A percentile compares a stretch with the other conserved stretches of the same genome.
Conservation (phyloP, 805 yeast species). For the Saccharomycopsis guyanensis region DNA sequence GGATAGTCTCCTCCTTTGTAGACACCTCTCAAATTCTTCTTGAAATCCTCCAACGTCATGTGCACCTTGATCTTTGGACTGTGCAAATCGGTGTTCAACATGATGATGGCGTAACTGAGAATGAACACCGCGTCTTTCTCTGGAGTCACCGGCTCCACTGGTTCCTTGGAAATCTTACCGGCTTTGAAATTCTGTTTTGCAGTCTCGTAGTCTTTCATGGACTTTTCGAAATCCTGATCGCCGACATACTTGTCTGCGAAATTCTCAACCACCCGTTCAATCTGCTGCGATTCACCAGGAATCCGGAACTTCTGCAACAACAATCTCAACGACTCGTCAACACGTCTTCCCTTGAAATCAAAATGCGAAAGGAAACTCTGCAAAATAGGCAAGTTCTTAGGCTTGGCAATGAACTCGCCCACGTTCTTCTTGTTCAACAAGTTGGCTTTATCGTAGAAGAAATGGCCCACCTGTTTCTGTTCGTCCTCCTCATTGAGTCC, state of each 20-base stretch:
- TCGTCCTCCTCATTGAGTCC: conserved; percentile 2
- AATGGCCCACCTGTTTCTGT: conserved; percentile 55
- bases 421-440: conserved; percentile 79
- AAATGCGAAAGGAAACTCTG: conserved; percentile 58
- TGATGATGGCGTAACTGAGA: conserved; percentile 81
- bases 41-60: conserved; percentile 82
- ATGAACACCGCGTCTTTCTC: conserved; percentile 84
- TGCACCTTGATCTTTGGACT: conserved; percentile 88
- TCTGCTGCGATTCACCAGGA: conserved; percentile 97
- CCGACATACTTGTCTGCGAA: conserved; percentile 76
- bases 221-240: conserved; percentile 39
- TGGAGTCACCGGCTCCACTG: conserved; percentile 47
- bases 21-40: conserved; percentile 72
- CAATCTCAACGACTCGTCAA: conserved; percentile 87
- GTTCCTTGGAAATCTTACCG: conserved; percentile 18
- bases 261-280: conserved; percentile 82
- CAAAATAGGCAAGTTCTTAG: conserved; percentile 53
- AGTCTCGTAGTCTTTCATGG: conserved; percentile 21
- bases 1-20: conserved; percentile 74
- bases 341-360: conserved; percentile 70
- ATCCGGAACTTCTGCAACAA: conserved; percentile 77
- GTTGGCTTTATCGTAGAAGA: conserved; percentile 70
- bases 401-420: conserved; percentile 82
- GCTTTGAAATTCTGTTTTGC: conserved; percentile 8
- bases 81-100: conserved; percentile 91